Base-by-base conservation (phyloP, 2,329 filamentous ascomycete species). In the Balansia obtecta region DNA sequence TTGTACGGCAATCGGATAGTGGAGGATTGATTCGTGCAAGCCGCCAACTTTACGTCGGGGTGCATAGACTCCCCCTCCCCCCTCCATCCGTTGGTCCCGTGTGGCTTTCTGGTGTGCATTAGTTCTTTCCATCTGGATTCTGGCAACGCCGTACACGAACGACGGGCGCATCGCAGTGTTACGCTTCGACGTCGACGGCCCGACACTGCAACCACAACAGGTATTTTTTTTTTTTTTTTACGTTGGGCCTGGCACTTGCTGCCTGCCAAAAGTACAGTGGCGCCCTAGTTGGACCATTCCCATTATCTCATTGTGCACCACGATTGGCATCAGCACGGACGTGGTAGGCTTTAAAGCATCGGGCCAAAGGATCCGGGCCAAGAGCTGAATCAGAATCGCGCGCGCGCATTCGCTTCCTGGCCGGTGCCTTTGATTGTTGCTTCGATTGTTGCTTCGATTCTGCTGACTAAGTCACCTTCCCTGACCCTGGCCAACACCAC, bases 21-120 rank as follows among this genome's bases (percentile, higher is more conserved):
- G 48, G 49, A 37, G 43, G 50, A 43, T 46, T n/a, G 50, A 43
- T 33, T 38, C 33, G 40, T 45, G 39, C 33, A 41, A 42, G 49
- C 52, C 52, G 27, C 8, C 27, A 27, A 53, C 20, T 51, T 51
- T 53, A 51, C 52, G 52, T 53, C 49, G 52, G 52, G 49, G 45
- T n/a, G 30, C 50, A 41, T 48, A 39, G 41, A 40, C 50, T 15
- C 20, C 15, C 48, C 41, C 43, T 46, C 43, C 20, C 15, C 48
- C 41, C 43, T 46, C 43, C 50, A 45, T n/a, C 18, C 18, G 42
- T 44, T 41, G 38, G 32, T 15, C 45, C 11, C 27, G 9, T 11
- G 32, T 37, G 34, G 34, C 34, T 37, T 37, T 15, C 34, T 37
- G 7, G 34, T 37, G 34, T 37, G 34, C 34, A 37, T 37, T 6